Percentiles rank a stretch among this genome's conserved stretches.
Conservation (phyloP, 768 basidiomycete species). For the Trametes coccinea region DNA sequence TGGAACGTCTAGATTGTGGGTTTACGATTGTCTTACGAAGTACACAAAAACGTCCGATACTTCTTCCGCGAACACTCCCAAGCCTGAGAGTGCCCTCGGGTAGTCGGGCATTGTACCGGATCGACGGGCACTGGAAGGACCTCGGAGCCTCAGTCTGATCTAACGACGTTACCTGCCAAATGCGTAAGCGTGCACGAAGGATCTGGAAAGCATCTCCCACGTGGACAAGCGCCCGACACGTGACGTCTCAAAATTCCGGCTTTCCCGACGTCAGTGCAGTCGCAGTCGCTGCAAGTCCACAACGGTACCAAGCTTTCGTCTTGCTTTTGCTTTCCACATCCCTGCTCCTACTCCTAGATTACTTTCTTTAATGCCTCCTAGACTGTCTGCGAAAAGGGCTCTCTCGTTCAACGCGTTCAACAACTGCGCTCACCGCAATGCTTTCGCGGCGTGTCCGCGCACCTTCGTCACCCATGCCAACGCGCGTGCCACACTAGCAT, state of each 20-base stretch:
- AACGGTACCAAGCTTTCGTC: not conserved
- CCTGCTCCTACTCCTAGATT: constrained; percentile 14
- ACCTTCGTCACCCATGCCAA: constrained; percentile 12
- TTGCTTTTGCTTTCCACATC: not conserved
- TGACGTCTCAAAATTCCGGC: constrained; percentile 19
- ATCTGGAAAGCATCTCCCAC: constrained; percentile 17
- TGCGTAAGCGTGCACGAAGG: constrained; percentile 11
- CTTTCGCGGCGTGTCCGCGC: constrained; percentile 5
- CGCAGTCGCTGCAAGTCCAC: not conserved
- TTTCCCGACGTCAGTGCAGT: constrained; percentile 16
- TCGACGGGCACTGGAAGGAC: not conserved
- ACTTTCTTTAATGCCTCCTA: constrained; percentile 33
- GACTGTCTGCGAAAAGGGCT: constrained; percentile 36
- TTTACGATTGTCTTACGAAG: not conserved
- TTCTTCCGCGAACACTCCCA: constrained; percentile 11
- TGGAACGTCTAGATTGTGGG: not conserved
- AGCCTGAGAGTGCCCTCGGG: not conserved
- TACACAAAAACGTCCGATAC: not conserved
- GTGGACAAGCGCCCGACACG: constrained; percentile 4
- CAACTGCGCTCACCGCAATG: constrained; percentile 1
- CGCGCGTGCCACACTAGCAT: not conserved
- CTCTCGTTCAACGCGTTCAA: constrained; percentile 23
- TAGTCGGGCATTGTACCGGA: not conserved
- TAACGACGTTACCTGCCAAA: constrained; percentile 16
- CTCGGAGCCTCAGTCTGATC: not conserved